phyloP scores from a whole-genome alignment of 495 filamentous ascomycete species.

The Geopyxis carbonaria region DNA sequence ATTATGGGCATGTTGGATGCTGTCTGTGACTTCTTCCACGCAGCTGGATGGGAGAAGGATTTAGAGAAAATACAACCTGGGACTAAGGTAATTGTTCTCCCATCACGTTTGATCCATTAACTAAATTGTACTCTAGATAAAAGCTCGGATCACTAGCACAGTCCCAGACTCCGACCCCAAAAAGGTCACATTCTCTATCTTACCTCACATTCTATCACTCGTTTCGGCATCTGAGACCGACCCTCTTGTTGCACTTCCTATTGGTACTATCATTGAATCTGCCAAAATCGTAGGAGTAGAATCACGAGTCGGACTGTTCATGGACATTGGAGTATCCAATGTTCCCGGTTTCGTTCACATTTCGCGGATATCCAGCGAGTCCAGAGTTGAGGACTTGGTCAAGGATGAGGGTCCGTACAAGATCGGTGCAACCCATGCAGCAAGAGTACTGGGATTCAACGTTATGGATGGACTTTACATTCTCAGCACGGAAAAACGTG shows the following conservation, averaged over 20 bases:
- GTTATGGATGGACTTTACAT: conserved; percentile 68
- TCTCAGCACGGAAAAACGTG: conserved; percentile 61
- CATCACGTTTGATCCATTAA: background rate
- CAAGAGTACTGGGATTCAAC: conserved; percentile 73
- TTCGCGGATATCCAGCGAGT: conserved; percentile 61
- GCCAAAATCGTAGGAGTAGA: conserved; percentile 64
- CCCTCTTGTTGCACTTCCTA: conserved; percentile 35
- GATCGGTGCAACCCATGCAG: conserved; percentile 56
- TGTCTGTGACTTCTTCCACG: conserved; percentile 75
- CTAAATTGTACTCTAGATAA: conserved; percentile 30
- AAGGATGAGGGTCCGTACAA: conserved; percentile 60
- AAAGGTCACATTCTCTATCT: conserved; percentile 69
- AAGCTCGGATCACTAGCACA: conserved; percentile 69
- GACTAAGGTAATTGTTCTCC: conserved; percentile 34
- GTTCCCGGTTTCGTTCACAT: conserved; percentile 83
- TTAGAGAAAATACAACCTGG: conserved; percentile 61
- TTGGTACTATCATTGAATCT: conserved; percentile 58
- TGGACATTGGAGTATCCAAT: conserved; percentile 56
- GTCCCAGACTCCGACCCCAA: conserved; percentile 60
- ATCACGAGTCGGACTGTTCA: conserved; percentile 57
- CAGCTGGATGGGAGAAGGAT: conserved; percentile 43
- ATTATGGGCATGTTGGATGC: conserved; percentile 82
- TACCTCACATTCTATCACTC: conserved; percentile 64
- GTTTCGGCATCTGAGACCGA: conserved; percentile 30
- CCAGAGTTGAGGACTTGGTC: conserved; percentile 63